Evolutionary conservation across 164 flowering plant genomes (phyloP).

Genomic region (Litsea cubeba): DNA sequence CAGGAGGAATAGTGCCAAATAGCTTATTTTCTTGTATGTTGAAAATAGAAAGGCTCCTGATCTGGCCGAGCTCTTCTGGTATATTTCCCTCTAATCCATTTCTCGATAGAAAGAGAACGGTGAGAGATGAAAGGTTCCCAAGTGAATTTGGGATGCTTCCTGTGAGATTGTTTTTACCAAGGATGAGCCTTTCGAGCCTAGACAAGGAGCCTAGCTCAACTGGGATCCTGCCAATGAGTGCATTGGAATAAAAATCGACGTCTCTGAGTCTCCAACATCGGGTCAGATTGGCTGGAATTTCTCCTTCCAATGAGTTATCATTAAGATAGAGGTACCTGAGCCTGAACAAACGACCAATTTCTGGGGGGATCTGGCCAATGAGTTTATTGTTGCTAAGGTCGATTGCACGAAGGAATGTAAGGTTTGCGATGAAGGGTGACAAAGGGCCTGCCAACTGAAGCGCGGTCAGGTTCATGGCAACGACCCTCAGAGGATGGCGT

Average conservation of each 20-base stretch:
- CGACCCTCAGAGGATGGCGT: constrained; percentile 9
- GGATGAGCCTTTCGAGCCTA: not conserved
- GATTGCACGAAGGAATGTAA: constrained; percentile 9
- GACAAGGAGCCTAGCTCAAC: not conserved
- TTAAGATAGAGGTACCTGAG: not conserved
- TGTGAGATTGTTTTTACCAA: not conserved
- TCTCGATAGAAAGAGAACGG: not conserved
- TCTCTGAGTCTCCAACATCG: constrained; percentile 3
- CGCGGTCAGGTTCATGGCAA: not conserved
- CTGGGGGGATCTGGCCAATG: constrained; percentile 6
- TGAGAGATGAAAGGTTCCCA: not conserved
- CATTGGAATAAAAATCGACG: not conserved
- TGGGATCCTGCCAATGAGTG: not conserved
- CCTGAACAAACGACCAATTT: constrained; percentile 12
- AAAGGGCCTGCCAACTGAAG: not conserved
- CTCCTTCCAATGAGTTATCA: constrained; percentile 8
- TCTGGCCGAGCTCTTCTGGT: not conserved
- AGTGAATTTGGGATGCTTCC: not conserved
- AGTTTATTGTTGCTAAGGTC: constrained; percentile 5
- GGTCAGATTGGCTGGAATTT: constrained; percentile 9
- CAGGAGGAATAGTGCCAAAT: constrained; percentile 10
- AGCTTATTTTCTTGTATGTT: not conserved
- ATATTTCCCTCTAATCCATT: not conserved
- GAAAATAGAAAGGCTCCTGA: not conserved
- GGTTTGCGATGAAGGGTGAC: constrained; percentile 11